Percentiles rank a stretch among this genome's conserved stretches.
These are phyloP conservation scores for Rhizopus sp. DNA, from an alignment of 371 early-diverging fungal species.

Conservation along the genomic window DNA sequence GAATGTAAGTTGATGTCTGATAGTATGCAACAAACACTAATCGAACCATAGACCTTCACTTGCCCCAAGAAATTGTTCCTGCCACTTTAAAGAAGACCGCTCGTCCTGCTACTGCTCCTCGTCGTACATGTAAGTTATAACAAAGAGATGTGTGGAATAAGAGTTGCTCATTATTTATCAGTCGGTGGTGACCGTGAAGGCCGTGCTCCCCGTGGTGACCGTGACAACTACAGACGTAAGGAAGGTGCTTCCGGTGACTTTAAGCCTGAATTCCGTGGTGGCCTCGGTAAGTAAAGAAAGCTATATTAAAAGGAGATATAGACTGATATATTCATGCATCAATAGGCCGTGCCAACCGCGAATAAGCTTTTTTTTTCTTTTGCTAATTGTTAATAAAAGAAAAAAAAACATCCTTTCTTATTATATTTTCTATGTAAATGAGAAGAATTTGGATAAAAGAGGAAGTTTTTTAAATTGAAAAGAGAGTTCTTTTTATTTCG, in stretches of 20 bases:
- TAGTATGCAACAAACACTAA: not conserved
- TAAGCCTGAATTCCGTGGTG: constrained; percentile 92
- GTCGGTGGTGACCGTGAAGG: constrained; percentile 48
- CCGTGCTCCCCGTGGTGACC: constrained; percentile 70
- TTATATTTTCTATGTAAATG: too few species aligned
- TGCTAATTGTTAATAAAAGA: too few species aligned
- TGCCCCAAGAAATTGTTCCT: constrained; percentile 95
- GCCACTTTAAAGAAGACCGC: constrained; percentile 93
- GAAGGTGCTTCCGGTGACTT: constrained; percentile 89
- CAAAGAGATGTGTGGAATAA: not conserved
- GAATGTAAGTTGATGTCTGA: constrained; percentile 55
- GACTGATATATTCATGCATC: not conserved
- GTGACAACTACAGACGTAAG: constrained; percentile 89
- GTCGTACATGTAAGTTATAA: constrained; percentile 54
- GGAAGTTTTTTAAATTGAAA: too few species aligned
- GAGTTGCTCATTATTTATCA: constrained; percentile 1
- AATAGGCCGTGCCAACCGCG: constrained; percentile 44
- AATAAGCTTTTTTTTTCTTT: constrained; percentile 25
- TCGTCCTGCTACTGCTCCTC: constrained; percentile 67
- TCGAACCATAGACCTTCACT: constrained; percentile 75
- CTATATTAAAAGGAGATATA: not conserved
- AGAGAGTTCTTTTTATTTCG: too few species aligned
- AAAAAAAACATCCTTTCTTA: too few species aligned
- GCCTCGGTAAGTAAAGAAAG: constrained; percentile 52
- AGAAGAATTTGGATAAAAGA: too few species aligned